Conservation (phyloP, 2,329 filamentous ascomycete species). For the Epicoccum sorghinum region DNA sequence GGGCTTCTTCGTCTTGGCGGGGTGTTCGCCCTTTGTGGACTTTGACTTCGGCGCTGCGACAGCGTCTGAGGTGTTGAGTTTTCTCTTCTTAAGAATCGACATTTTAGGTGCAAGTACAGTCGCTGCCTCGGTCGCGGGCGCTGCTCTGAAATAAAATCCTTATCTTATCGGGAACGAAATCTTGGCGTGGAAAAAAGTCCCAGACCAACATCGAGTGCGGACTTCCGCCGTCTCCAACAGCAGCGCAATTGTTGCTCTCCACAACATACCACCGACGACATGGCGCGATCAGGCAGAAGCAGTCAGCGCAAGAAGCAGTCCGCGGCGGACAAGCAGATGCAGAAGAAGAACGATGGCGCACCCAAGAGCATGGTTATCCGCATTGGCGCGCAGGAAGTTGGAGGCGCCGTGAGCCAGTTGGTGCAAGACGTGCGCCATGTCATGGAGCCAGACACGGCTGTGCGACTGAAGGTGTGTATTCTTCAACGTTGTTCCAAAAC, state of each 20-base stretch:
- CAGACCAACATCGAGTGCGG: neutral
- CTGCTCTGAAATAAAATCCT: conserved; percentile 17
- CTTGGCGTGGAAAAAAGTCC: conserved; percentile 21
- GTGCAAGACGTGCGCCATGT: conserved; percentile 88
- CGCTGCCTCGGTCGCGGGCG: conserved; percentile 1
- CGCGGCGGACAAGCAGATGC: conserved; percentile 37
- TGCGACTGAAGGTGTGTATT: conserved; percentile 71
- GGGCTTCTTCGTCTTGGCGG: conserved; percentile 22
- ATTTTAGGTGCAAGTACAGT: conserved; percentile 31
- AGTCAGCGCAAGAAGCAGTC: conserved; percentile 45
- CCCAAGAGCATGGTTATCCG: conserved; percentile 99
- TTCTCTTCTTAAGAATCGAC: conserved; percentile 52
- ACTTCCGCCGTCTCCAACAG: conserved; percentile 4
- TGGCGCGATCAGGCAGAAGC: conserved; percentile 36
- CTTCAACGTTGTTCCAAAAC: neutral
- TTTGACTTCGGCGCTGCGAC: conserved; percentile 10
- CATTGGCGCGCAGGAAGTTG: conserved; percentile 92
- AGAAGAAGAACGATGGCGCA: conserved; percentile 67
- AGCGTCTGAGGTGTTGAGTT: conserved; percentile 37
- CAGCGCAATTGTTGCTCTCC: neutral
- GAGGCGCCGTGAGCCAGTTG: conserved; percentile 87
- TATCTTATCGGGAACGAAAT: conserved; percentile 21
- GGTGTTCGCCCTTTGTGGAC: conserved; percentile 2
- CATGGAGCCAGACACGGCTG: conserved; percentile 95
- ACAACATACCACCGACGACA: conserved; percentile 17